Conservation (phyloP, 257 asterid genomes). For the Solanum dulcamara region DNA sequence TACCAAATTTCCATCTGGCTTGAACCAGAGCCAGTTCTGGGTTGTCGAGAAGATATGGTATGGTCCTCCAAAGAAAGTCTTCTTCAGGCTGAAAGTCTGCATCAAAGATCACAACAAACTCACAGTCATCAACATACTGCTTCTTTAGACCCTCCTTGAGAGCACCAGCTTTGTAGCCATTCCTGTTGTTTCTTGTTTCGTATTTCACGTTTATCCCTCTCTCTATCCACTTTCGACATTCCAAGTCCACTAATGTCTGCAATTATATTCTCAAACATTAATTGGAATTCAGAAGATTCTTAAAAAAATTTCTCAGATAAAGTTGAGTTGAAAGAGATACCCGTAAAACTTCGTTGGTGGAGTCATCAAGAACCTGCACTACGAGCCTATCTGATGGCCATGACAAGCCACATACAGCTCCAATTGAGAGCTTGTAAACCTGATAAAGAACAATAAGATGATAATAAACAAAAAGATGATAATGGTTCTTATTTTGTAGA, state of each 20-base stretch:
- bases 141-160: slow-evolving; percentile 78
- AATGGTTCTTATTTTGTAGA: background rate
- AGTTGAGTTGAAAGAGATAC: slow-evolving; percentile 24
- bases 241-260: slow-evolving; percentile 62
- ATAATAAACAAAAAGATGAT: background rate
- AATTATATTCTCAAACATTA: slow-evolving; percentile 2
- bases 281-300: background rate
- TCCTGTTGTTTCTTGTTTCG: slow-evolving; percentile 86
- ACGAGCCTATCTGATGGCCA: slow-evolving; percentile 77
- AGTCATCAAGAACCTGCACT: slow-evolving; percentile 85
- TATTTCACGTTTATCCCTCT: slow-evolving; percentile 68
- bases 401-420: slow-evolving; percentile 62
- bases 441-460: slow-evolving; percentile 14
- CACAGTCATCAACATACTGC: slow-evolving; percentile 67
- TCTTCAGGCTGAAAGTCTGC: slow-evolving; percentile 94
- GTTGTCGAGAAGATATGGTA: slow-evolving; percentile 67
- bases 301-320: background rate
- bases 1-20: slow-evolving; percentile 98
- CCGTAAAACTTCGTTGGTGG: slow-evolving; percentile 66
- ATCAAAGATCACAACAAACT: slow-evolving; percentile 75
- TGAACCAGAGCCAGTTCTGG: slow-evolving; percentile 88
- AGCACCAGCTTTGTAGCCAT: slow-evolving; percentile 91
- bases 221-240: slow-evolving; percentile 58
- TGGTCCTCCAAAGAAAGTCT: slow-evolving; percentile 76
- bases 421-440: slow-evolving; percentile 91